Base-by-base conservation (phyloP, 2,329 filamentous ascomycete genomes). In the Fusarium oxysporum region DNA sequence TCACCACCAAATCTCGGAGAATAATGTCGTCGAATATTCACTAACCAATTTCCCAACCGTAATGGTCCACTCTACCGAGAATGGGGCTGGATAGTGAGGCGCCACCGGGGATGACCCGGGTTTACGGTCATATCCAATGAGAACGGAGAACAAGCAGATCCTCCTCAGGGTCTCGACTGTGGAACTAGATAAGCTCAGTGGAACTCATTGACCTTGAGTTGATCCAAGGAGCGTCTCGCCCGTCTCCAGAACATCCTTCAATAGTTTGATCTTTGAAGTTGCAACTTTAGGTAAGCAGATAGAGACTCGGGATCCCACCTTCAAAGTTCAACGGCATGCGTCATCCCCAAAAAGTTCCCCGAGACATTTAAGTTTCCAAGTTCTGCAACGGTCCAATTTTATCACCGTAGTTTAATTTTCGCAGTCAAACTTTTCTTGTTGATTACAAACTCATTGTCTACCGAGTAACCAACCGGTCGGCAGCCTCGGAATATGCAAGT, bases 171-270 rank as follows among this genome's bases (percentile, higher is more conserved):
- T 32, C 23, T 55, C 7, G 41, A 32, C 13, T 44, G 65, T 68
- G 56, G 64, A 48, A 62, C 64, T 54, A 63, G 64, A 68, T 68
- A 68, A 68, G 48, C 65, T 55, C 32, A 28, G 65, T 68, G 65
- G 48, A 62, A 68, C 64, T 55, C 8, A 12, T 14, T 50, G 45
- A 62, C 30, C 51, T 55, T 16, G 17, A 40, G 8, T 25, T 68
- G 63, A 48, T 48, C 33, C 14, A 23, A 54, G 41, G 63, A 50
- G 35, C 25, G 37, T 30, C 37, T 13, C 9, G 21, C 50, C 56
- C 55, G 25, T 16, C 11, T 48, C 8, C 9, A 32, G 23, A 5
- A 10, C 19, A 30, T 37, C 28, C 10, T 19, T 32, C 14, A 6
- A 30, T 30, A 28, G 12, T 37, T 25, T 17, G n/a, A 41, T 11